Evolutionary conservation across 2,329 filamentous ascomycete species (phyloP).

Genomic region (Ophiocordyceps camponoti-floridani): DNA sequence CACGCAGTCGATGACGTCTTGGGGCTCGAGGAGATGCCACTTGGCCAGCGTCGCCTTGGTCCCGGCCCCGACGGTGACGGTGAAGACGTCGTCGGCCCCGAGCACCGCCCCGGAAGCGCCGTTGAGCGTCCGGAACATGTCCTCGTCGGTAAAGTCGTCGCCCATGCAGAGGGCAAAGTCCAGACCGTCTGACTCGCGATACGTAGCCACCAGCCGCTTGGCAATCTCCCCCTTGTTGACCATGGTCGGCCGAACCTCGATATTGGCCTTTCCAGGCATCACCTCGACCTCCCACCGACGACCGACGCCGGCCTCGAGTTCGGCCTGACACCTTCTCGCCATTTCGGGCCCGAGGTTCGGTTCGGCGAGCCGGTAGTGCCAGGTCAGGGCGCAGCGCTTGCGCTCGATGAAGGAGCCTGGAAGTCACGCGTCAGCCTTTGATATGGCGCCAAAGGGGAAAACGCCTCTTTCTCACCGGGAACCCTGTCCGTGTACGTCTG

Average conservation of each 20-base stretch:
- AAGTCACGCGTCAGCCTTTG: background rate
- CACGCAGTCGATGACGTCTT: constrained; percentile 62
- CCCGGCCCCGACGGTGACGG: constrained; percentile 79
- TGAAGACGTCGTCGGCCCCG: constrained; percentile 54
- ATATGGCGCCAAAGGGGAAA: background rate
- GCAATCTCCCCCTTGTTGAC: constrained; percentile 97
- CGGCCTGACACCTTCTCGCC: constrained; percentile 62
- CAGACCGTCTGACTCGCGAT: constrained; percentile 39
- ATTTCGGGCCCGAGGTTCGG: constrained; percentile 70
- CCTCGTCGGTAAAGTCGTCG: constrained; percentile 95
- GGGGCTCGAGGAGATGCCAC: constrained; percentile 78
- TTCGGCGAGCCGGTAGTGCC: constrained; percentile 90
- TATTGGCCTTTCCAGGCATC: constrained; percentile 90
- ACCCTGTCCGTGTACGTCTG: constrained; percentile 77
- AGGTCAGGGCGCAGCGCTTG: constrained; percentile 86
- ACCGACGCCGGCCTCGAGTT: constrained; percentile 59
- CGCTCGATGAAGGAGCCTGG: constrained; percentile 78
- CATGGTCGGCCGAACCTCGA: constrained; percentile 90
- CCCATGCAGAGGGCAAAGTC: constrained; percentile 85
- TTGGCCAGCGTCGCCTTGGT: constrained; percentile 81
- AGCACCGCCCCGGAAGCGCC: constrained; percentile 33
- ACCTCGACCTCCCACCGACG: constrained; percentile 84
- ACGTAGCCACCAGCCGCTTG: constrained; percentile 61
- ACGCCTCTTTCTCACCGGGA: constrained; percentile 38
- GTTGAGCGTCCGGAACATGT: constrained; percentile 77